Evolutionary conservation across 108 stramenopile species (phyloP).

Genomic region (Skeletonema menzelii): DNA sequence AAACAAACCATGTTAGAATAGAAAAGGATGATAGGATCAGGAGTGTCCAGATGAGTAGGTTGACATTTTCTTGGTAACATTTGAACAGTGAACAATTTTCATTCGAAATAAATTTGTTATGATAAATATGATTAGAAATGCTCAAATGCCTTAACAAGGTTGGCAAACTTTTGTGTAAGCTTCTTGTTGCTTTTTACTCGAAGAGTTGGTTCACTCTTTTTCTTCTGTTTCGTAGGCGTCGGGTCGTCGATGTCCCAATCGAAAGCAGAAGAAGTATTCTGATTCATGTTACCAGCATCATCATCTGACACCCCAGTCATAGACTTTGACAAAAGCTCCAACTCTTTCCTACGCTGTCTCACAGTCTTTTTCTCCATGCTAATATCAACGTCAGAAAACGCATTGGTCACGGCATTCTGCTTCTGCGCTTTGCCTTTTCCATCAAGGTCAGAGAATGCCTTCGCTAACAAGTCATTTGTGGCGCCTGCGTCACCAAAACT

Average conservation of each 20-base stretch:
- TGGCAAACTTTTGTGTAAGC: constrained; percentile 40
- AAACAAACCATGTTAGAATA: neutral
- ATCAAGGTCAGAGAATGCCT: neutral
- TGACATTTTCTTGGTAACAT: neutral
- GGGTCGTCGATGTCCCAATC: neutral
- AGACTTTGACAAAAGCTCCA: constrained; percentile 20
- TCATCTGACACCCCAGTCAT: constrained; percentile 8
- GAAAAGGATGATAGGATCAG: too few relatives aligned
- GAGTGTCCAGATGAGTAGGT: neutral
- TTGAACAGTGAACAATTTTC: neutral
- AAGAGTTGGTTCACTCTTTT: constrained; percentile 24
- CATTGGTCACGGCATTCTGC: constrained; percentile 18
- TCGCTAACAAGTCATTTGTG: neutral
- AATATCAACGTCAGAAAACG: constrained; percentile 45
- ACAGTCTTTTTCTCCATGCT: constrained; percentile 30
- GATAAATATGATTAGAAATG: too few relatives aligned
- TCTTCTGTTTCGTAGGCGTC: constrained; percentile 10
- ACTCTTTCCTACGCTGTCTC: constrained; percentile 32
- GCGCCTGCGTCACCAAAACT: neutral
- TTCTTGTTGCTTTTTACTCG: constrained; percentile 39
- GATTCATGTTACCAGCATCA: neutral
- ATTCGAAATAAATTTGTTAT: neutral
- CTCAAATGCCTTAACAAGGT: constrained; percentile 37
- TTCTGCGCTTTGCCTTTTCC: neutral
- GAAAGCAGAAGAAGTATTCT: neutral